phyloP scores from a whole-genome alignment of 2,329 filamentous ascomycete genomes.

The Pseudovirgaria hyperparasitica region DNA sequence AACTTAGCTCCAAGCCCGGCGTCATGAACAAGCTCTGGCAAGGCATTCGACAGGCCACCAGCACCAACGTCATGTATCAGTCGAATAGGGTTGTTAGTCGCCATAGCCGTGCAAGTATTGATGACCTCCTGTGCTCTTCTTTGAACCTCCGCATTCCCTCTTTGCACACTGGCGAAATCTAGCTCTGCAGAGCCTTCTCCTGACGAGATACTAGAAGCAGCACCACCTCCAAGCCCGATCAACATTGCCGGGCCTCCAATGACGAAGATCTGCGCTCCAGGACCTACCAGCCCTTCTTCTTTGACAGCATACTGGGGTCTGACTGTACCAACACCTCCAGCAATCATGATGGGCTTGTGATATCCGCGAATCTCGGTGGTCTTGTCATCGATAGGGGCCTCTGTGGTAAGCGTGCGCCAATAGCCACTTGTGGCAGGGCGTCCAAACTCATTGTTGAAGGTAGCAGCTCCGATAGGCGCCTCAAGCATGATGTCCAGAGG shows the following conservation, averaged over 20 bases:
- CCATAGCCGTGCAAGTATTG: constrained; percentile 79
- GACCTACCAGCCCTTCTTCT: constrained; percentile 60
- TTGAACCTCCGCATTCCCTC: constrained; percentile 95
- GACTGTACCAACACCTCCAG: constrained; percentile 86
- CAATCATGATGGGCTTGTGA: constrained; percentile 98
- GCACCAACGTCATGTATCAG: constrained; percentile 98
- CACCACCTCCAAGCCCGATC: constrained; percentile 89
- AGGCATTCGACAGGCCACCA: constrained; percentile 71
- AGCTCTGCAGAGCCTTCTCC: constrained; percentile 82
- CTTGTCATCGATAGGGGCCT: constrained; percentile 47
- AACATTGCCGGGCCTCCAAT: constrained; percentile 95
- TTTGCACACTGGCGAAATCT: constrained; percentile 93
- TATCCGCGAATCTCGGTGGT: constrained; percentile 71
- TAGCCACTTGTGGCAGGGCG: constrained; percentile 78
- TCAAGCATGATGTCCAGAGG: constrained; percentile 96
- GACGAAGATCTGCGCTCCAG: constrained; percentile 84
- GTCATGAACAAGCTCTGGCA: constrained; percentile 85
- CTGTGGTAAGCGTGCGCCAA: constrained; percentile 77
- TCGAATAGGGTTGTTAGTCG: constrained; percentile 74
- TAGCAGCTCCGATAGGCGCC: constrained; percentile 84
- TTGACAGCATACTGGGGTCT: constrained; percentile 86
- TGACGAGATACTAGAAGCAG: constrained; percentile 81
- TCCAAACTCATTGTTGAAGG: constrained; percentile 97
- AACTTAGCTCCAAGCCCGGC: constrained; percentile 84
- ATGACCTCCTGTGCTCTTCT: constrained; percentile 95